These are phyloP conservation scores for Saccharum spontaneum DNA, from an alignment of 176 grass and related monocot genomes.

Conservation along the genomic window DNA sequence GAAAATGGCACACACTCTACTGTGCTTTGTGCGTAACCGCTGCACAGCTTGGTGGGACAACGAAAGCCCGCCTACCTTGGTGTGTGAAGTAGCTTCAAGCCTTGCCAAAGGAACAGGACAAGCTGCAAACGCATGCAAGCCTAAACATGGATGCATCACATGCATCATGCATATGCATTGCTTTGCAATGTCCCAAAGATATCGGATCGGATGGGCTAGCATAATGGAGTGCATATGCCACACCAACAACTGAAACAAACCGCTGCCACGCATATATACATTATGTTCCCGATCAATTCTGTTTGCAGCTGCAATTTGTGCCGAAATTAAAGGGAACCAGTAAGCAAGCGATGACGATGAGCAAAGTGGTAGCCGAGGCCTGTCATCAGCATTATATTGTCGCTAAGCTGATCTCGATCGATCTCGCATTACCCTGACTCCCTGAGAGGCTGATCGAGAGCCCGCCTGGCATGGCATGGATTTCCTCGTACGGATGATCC, in stretches of 20 bases:
- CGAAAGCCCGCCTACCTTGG: slow-evolving; percentile 36
- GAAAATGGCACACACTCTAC: slow-evolving; percentile 10
- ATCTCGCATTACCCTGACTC: neutral
- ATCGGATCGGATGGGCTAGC: neutral
- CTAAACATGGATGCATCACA: neutral
- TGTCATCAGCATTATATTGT: too few species aligned
- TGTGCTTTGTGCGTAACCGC: slow-evolving; percentile 20
- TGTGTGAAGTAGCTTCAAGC: slow-evolving; percentile 30
- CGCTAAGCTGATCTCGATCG: neutral
- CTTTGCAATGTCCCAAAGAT: neutral
- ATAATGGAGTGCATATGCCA: neutral
- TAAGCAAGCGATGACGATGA: too few species aligned
- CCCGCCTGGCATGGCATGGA: neutral
- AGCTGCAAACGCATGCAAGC: neutral
- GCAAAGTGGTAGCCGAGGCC: too few species aligned
- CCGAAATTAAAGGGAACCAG: neutral
- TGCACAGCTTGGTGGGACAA: slow-evolving; percentile 26
- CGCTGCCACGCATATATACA: too few species aligned
- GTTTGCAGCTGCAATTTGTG: neutral
- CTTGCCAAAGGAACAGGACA: slow-evolving; percentile 34
- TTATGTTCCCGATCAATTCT: too few species aligned
- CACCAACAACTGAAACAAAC: too few species aligned
- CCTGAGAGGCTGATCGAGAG: neutral
- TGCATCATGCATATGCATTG: neutral
- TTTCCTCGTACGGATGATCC: neutral